Evolutionary conservation across 345 rosid species (phyloP).

Genomic region (Microcos paniculata): DNA sequence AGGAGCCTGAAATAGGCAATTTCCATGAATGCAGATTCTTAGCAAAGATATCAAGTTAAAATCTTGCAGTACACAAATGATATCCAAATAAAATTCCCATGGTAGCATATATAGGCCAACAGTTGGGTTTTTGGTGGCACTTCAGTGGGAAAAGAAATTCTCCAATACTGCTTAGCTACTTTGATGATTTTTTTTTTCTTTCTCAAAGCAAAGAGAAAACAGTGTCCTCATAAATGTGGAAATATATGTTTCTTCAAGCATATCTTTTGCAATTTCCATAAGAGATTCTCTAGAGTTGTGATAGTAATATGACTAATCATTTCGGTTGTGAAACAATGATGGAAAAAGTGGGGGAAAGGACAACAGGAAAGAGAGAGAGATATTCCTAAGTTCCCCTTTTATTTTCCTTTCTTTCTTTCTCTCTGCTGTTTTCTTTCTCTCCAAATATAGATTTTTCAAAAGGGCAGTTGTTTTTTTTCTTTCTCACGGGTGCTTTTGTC

Average conservation of each 20-base stretch:
- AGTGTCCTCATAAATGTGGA: conserved; percentile 5
- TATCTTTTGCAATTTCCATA: conserved; percentile 30
- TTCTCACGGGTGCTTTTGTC: neutral
- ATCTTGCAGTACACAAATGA: too few relatives aligned
- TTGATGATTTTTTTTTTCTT: neutral
- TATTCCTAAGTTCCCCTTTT: conserved; percentile 24
- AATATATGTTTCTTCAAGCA: conserved; percentile 10
- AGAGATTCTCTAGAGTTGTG: conserved; percentile 38
- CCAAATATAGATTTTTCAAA: neutral
- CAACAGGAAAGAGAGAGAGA: neutral
- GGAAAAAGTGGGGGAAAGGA: conserved; percentile 16
- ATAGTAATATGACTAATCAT: conserved; percentile 36
- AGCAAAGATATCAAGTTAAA: too few relatives aligned
- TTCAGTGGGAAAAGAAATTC: conserved; percentile 19
- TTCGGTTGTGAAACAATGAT: conserved; percentile 34
- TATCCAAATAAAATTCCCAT: neutral
- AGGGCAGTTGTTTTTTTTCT: neutral
- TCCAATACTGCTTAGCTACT: neutral
- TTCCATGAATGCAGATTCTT: too few relatives aligned
- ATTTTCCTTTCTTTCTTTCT: neutral
- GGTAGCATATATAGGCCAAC: neutral
- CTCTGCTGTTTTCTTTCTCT: neutral
- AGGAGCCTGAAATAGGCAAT: too few relatives aligned
- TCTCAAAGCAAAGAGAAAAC: neutral
- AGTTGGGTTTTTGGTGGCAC: conserved; percentile 1